These are phyloP conservation scores for Isabelozyma pseudorhagii DNA, from an alignment of 805 yeast species.

Conservation along the genomic window DNA sequence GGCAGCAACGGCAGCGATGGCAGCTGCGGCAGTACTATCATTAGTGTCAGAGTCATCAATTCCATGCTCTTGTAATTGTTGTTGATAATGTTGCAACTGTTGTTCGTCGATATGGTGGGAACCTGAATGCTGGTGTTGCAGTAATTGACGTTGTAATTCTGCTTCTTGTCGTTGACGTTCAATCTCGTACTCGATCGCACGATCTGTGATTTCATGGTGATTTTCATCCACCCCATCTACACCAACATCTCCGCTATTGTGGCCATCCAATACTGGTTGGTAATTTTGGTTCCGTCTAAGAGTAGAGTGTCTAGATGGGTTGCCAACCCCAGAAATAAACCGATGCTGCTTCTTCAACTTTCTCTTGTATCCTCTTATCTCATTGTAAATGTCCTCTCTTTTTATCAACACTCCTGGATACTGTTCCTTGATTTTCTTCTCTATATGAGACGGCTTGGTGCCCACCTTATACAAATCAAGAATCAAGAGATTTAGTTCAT, in stretches of 20 bases:
- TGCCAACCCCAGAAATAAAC: slow-evolving; percentile 7
- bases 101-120: slow-evolving; percentile 20
- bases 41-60: slow-evolving; percentile 7
- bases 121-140: slow-evolving; percentile 15
- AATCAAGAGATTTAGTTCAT: slow-evolving; percentile 49
- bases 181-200: slow-evolving; percentile 11
- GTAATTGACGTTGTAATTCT: slow-evolving; percentile 22
- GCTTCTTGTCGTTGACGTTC: slow-evolving; percentile 18
- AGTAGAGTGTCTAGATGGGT: background rate
- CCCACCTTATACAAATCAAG: slow-evolving; percentile 52
- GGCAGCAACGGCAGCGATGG: slow-evolving; percentile 41
- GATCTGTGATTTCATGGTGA: slow-evolving; percentile 11
- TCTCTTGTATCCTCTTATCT: slow-evolving; percentile 53
- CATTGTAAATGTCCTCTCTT: slow-evolving; percentile 57
- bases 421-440: slow-evolving; percentile 47
- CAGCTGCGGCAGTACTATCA: slow-evolving; percentile 36
- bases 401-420: slow-evolving; percentile 53
- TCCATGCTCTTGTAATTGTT: slow-evolving; percentile 22
- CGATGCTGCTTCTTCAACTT: slow-evolving; percentile 42
- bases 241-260: slow-evolving; percentile 3
- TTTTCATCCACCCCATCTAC: slow-evolving; percentile 6
- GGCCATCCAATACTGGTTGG: slow-evolving; percentile 1
- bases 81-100: slow-evolving; percentile 24
- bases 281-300: background rate
- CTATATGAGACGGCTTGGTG: slow-evolving; percentile 54